A percentile compares a stretch with the other conserved stretches of the same genome.
These are phyloP conservation scores for Trametes villosa DNA, from an alignment of 768 basidiomycete genomes.

Conservation along the genomic window DNA sequence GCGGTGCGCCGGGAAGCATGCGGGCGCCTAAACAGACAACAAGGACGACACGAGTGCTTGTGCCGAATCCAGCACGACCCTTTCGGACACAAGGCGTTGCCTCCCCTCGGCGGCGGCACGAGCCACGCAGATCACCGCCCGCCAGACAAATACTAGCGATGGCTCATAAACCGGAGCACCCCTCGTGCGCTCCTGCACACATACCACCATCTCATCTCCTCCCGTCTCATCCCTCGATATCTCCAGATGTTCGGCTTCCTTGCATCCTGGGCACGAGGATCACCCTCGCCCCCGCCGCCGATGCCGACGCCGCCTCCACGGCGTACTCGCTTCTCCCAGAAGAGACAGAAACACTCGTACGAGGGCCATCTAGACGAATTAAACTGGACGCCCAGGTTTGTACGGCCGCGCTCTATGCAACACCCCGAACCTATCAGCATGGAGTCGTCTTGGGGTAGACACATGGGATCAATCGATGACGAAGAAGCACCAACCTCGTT, in stretches of 20 bases:
- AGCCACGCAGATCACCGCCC: background rate
- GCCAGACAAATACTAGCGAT: background rate
- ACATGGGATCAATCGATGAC: too few relatives aligned
- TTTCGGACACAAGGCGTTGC: conserved; percentile 18
- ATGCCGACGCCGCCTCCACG: background rate
- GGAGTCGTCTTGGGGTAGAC: too few relatives aligned
- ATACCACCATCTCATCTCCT: background rate
- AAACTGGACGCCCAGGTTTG: too few relatives aligned
- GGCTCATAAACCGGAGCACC: background rate
- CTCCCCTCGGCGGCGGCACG: background rate
- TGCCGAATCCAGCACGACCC: conserved; percentile 1
- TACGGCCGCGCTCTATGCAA: too few relatives aligned
- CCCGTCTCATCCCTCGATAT: too few relatives aligned
- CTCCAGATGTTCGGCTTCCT: background rate
- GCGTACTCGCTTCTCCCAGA: background rate
- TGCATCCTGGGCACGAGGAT: background rate
- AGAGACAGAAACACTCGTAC: background rate
- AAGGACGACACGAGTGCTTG: conserved; percentile 6
- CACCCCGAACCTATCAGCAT: too few relatives aligned
- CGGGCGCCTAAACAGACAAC: conserved; percentile 5
- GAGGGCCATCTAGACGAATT: background rate
- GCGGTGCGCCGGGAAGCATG: background rate
- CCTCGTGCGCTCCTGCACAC: background rate
- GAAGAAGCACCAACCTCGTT: background rate
- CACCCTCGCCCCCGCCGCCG: background rate